Evolutionary conservation across 805 yeast genomes (phyloP), one percentile per base, ranked within the genome.

Genomic region (Wickerhamomyces rabaulensis): DNA sequence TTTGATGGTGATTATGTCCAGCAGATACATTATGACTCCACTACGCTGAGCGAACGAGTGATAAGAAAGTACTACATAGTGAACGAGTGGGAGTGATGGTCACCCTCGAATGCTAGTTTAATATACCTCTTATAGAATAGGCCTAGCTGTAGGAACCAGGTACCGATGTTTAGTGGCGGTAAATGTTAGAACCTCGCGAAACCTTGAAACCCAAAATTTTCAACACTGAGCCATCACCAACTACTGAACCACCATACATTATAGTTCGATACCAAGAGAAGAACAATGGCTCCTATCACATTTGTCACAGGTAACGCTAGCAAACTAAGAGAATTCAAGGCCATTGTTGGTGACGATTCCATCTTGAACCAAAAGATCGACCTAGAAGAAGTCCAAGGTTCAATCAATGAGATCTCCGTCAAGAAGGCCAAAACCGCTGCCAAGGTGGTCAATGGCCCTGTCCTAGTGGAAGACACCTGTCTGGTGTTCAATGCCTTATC

Each of bases 381-480:
- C 61, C 70, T 94, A 17, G 94, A 84, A 43, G 99, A 94, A 68
- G 66, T 94, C 40, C 99, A 94, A 67, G 99, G 97, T 26, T 68
- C 92, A 20, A 76, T 90, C 41, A 83, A 82, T 38, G 87, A 86
- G 45, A 92, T 94, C 39, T 86, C 96, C 0, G 73, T 71, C 40
- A 87, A 82, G 60, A 94, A 94, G 64, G 88, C 95, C 47, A 67
- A 73, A 57, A 74, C 82, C 12, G 96, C 96, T 2, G 85, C 92
- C 6, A 60, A 64, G 12, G 61, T 78, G 9, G 66, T 79, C 4
- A 62, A 71, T 3, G 94, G 95, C 0, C 92, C 98, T 0, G 97
- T 89, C 0, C 73, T 94, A 47, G 97, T 91, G 3, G 99, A 94
- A 62, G 99, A 94, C 59, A 94, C 99, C 0, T 91, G 96, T 43